Conservation (phyloP, 2,329 filamentous ascomycete genomes). For the Pseudopyrenochaeta lycopersici region DNA sequence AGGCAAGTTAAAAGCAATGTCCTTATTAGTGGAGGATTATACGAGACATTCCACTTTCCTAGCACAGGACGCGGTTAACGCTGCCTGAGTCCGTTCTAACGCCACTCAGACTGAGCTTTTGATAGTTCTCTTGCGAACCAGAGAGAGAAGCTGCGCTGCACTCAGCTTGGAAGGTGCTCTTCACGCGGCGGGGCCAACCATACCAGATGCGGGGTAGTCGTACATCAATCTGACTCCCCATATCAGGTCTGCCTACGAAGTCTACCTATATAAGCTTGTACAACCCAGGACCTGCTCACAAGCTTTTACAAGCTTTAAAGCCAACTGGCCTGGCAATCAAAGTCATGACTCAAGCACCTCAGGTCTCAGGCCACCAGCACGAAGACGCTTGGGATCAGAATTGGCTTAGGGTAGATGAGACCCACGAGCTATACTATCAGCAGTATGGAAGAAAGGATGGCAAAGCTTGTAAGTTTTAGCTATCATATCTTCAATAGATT, state of each 20-base stretch:
- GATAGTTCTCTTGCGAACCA: too few relatives aligned
- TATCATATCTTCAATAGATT: background rate
- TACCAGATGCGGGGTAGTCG: conserved; percentile 17
- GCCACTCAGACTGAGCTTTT: too few relatives aligned
- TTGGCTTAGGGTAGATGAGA: conserved; percentile 42
- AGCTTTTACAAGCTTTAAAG: background rate
- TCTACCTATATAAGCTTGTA: background rate
- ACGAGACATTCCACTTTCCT: too few relatives aligned
- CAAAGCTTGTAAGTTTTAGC: conserved; percentile 45
- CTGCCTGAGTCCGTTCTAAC: too few relatives aligned
- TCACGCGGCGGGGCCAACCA: conserved; percentile 10
- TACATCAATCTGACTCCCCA: background rate
- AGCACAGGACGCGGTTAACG: too few relatives aligned
- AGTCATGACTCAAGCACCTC: conserved; percentile 20
- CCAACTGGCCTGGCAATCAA: too few relatives aligned
- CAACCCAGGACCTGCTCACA: background rate
- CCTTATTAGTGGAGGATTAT: too few relatives aligned
- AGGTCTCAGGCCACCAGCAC: conserved; percentile 40
- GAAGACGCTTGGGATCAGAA: conserved; percentile 45
- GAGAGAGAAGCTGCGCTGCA: background rate
- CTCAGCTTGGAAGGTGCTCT: conserved; percentile 12
- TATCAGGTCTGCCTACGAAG: background rate
- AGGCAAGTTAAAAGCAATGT: too few relatives aligned
- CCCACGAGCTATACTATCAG: conserved; percentile 50
- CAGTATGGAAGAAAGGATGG: conserved; percentile 51